These are phyloP conservation scores for Xylaria polymorpha DNA, from an alignment of 2,329 filamentous ascomycete species.

Conservation along the genomic window DNA sequence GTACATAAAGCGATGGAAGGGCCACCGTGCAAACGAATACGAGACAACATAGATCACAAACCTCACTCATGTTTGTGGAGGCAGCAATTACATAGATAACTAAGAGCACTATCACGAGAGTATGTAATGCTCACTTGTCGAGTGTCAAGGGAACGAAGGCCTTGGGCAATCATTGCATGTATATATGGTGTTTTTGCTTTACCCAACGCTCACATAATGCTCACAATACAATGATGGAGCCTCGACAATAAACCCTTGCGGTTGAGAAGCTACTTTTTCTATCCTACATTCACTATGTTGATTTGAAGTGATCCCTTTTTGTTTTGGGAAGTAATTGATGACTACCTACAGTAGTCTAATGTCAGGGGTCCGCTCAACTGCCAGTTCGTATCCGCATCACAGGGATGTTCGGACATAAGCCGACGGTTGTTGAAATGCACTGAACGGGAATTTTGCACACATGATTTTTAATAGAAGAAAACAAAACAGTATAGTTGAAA, in stretches of 20 bases:
- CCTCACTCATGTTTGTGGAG: constrained; percentile 34
- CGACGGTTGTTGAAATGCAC: neutral
- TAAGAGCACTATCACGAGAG: constrained; percentile 11
- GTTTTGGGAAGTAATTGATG: neutral
- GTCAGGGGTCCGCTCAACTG: neutral
- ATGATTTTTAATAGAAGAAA: neutral
- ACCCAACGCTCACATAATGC: neutral
- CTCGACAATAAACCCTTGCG: neutral
- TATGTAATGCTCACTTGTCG: constrained; percentile 9
- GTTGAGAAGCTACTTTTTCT: neutral
- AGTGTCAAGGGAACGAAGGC: constrained; percentile 4
- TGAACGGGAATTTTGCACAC: neutral
- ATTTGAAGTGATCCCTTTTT: neutral
- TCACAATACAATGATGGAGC: neutral
- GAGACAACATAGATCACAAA: constrained; percentile 34
- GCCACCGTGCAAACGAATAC: constrained; percentile 22
- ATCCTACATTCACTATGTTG: neutral
- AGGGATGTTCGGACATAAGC: constrained; percentile 5
- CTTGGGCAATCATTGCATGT: neutral
- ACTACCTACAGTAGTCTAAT: neutral
- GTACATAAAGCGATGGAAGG: constrained; percentile 38
- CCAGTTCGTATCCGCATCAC: constrained; percentile 4
- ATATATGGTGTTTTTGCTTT: constrained; percentile 1
- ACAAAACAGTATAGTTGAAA: neutral
- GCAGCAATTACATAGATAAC: constrained; percentile 24